Percentiles rank a stretch among this genome's conserved stretches.
phyloP scores from a whole-genome alignment of 257 asterid species.

The Salvia rosmarinus region DNA sequence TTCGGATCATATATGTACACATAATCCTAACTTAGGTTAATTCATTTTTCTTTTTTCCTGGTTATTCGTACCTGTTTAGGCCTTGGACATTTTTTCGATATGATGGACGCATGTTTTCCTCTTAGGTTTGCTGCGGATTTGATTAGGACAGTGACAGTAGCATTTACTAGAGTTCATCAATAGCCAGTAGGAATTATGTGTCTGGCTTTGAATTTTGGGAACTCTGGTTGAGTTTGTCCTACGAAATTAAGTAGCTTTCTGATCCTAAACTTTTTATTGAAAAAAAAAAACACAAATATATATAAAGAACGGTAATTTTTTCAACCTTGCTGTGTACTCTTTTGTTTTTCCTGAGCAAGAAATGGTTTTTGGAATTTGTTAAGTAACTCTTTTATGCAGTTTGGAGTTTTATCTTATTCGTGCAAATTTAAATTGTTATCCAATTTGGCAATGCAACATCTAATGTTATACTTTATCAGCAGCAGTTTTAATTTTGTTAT shows the following conservation, averaged over 20 bases:
- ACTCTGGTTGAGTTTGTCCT: conserved; percentile 46
- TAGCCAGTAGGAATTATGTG: conserved; percentile 45
- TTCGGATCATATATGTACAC: conserved; percentile 30
- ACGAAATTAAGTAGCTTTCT: neutral
- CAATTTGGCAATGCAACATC: too few relatives aligned
- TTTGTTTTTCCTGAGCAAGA: too few relatives aligned
- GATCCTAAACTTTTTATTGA: too few relatives aligned
- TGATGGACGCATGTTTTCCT: conserved; percentile 17
- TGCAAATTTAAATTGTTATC: too few relatives aligned
- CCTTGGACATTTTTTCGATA: conserved; percentile 20
- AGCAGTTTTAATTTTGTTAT: too few relatives aligned
- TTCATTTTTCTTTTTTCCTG: conserved; percentile 7
- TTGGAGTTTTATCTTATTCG: too few relatives aligned
- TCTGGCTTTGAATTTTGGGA: conserved; percentile 74
- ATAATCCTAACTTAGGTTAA: conserved; percentile 34
- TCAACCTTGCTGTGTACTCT: too few relatives aligned
- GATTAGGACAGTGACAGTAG: too few relatives aligned
- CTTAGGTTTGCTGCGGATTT: conserved; percentile 26
- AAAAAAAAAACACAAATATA: neutral
- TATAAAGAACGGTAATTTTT: neutral
- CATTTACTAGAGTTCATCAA: conserved; percentile 52
- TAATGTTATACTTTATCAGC: too few relatives aligned
- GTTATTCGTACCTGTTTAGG: conserved; percentile 28
- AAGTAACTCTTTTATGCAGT: too few relatives aligned
- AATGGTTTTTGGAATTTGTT: too few relatives aligned